Base-by-base conservation (phyloP, 371 early-diverging fungal species). In the Rhizopus microsporus region DNA sequence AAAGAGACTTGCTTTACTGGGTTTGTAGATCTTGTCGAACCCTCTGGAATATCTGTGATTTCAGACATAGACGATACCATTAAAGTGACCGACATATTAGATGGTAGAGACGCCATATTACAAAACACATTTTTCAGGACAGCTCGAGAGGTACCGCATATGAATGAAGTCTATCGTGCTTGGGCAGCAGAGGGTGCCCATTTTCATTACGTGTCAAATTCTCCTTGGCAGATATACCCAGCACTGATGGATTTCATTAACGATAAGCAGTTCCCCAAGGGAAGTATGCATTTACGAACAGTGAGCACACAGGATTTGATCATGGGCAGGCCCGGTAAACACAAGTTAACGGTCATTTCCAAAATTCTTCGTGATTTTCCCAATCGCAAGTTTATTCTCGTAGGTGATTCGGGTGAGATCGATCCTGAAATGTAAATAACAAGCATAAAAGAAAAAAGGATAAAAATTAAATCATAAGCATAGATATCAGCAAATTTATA, bases 381-480 rank as follows among this genome's bases (percentile, higher is more conserved):
- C 4, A 51, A 76, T 23, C 78, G 88, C 29, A 82, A 84, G 60
- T 87, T 87, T 62, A 80, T 89, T 54, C 73, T 88, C 9, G 74
- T 89, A 15, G 88, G 88, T 23, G 89, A 89, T 58, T 80, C 84
- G 37, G 89, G 89, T 46, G 88, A 89, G 62, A 69, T 78, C 17
- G 89, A 89, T 61, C 82, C 85, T 34, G 86, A 87, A 70, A 77
- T 80, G 71, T 81, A 72, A 59, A 56, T 46, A 32, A 37, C 5
- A n/a, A 5, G 47, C 12, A 32, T 57, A 10, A 15, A 7, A 10
- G 8, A 7, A 23, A 46, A n/a, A 29, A 9, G 6, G 15, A 29
- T 23, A 46, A 8, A 46, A 8, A 46, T 1, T 7, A 46, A 8
- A 29, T 3, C 7, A 17, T 46, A 46, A 46, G 13, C 31, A 43